A percentile compares a stretch with the other conserved stretches of the same genome.
These are phyloP conservation scores for Blastobotrys illinoisensis DNA, from an alignment of 1,139 yeast genomes.

Conservation along the genomic window DNA sequence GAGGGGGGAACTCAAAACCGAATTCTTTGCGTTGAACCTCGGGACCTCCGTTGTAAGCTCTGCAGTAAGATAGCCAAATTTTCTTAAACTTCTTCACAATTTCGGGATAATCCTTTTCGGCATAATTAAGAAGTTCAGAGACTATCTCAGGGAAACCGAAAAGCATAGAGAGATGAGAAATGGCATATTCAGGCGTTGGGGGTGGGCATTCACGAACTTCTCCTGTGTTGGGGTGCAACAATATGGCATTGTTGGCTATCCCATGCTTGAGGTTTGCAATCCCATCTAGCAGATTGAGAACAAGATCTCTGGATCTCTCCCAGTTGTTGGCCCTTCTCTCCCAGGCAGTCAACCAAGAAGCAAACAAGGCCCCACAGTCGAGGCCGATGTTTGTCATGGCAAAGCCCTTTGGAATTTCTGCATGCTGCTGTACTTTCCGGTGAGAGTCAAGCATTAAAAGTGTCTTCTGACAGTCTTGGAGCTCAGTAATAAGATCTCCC, in stretches of 20 bases:
- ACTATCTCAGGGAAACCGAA: not conserved
- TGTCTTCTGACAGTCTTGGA: constrained; percentile 13
- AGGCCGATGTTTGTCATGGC: constrained; percentile 17
- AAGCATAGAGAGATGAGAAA: not conserved
- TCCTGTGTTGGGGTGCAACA: not conserved
- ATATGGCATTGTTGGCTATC: not conserved
- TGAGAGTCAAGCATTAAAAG: constrained; percentile 16
- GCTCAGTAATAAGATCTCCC: constrained; percentile 17
- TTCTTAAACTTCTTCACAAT: not conserved
- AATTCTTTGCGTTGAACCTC: not conserved
- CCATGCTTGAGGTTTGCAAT: not conserved
- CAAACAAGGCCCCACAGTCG: constrained; percentile 17
- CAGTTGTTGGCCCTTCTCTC: constrained; percentile 12
- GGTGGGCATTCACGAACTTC: not conserved
- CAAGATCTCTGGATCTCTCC: not conserved
- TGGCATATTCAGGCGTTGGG: not conserved
- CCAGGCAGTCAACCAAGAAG: constrained; percentile 19
- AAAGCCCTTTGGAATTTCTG: constrained; percentile 13
- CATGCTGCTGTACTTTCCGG: constrained; percentile 16
- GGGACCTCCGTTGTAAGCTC: not conserved
- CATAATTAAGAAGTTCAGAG: not conserved
- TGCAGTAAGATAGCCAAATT: not conserved
- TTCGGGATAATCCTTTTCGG: not conserved
- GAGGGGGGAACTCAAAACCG: not conserved
- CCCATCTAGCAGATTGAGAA: not conserved